Conservation (phyloP, 78 protist species). For the Dictyostelium brefeldianum region DNA sequence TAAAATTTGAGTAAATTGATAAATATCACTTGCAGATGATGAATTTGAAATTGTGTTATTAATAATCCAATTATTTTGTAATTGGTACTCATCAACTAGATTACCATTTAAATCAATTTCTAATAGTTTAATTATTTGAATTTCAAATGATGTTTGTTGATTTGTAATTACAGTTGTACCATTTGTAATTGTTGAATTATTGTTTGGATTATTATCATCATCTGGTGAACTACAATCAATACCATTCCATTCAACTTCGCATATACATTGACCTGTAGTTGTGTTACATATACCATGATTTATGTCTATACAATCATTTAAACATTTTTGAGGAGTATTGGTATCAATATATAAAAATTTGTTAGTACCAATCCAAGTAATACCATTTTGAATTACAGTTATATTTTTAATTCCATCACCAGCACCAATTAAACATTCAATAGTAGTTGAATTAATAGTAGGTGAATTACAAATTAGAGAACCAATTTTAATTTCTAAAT, state of each 20-base stretch:
- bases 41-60: background rate
- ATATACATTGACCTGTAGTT: background rate
- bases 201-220: background rate
- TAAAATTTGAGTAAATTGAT: background rate
- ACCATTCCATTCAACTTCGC: background rate
- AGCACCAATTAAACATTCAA: background rate
- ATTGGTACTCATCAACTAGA: background rate
- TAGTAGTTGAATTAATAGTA: background rate
- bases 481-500: background rate
- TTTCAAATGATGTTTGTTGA: background rate
- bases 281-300: background rate
- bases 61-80: background rate
- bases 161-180: slow-evolving; percentile 9
- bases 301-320: background rate
- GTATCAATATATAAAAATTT: background rate
- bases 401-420: background rate
- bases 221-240: background rate
- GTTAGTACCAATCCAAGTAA: background rate
- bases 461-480: background rate
- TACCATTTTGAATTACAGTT: background rate
- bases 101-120: background rate
- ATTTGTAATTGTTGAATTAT: background rate
- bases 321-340: background rate
- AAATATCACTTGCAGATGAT: no score
- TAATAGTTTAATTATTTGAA: background rate